Percentiles rank a stretch among this genome's conserved stretches.
These are phyloP conservation scores for Eutrema yunnanense DNA, from an alignment of 345 rosid species.

Conservation along the genomic window DNA sequence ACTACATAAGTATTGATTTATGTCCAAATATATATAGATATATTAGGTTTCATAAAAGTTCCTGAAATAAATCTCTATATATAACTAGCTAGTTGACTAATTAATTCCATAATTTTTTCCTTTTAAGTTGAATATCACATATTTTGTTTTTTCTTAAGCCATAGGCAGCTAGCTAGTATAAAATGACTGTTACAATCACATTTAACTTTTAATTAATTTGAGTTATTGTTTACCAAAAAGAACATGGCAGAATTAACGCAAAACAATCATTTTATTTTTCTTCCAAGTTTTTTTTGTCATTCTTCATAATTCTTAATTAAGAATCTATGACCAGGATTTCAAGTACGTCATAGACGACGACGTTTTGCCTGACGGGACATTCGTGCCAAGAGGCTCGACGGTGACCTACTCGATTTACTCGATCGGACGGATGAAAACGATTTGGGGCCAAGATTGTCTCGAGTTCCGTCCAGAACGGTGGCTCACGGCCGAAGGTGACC, in stretches of 20 bases:
- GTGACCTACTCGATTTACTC: slow-evolving; percentile 86
- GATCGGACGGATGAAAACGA: slow-evolving; percentile 79
- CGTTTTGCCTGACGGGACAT: slow-evolving; percentile 69
- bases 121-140: background rate
- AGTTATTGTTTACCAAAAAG: background rate
- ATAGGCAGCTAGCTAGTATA: slow-evolving; percentile 3
- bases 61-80: background rate
- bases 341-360: slow-evolving; percentile 72
- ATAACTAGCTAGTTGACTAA: slow-evolving; percentile 2
- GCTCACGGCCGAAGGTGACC: slow-evolving; percentile 51
- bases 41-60: background rate
- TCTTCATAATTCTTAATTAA: slow-evolving; percentile 5
- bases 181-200: slow-evolving; percentile 11
- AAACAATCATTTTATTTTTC: background rate
- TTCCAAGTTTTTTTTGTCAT: background rate
- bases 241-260: background rate
- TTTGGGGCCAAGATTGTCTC: slow-evolving; percentile 88
- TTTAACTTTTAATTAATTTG: background rate
- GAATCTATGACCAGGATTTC: slow-evolving; percentile 37
- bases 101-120: background rate
- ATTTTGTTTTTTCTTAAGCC: background rate
- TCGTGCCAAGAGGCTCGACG: slow-evolving; percentile 75
- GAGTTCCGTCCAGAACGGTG: slow-evolving; percentile 83
- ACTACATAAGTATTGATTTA: background rate
- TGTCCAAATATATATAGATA: background rate